phyloP scores from a whole-genome alignment of 2,329 filamentous ascomycete species.

The Fusarium palustre region DNA sequence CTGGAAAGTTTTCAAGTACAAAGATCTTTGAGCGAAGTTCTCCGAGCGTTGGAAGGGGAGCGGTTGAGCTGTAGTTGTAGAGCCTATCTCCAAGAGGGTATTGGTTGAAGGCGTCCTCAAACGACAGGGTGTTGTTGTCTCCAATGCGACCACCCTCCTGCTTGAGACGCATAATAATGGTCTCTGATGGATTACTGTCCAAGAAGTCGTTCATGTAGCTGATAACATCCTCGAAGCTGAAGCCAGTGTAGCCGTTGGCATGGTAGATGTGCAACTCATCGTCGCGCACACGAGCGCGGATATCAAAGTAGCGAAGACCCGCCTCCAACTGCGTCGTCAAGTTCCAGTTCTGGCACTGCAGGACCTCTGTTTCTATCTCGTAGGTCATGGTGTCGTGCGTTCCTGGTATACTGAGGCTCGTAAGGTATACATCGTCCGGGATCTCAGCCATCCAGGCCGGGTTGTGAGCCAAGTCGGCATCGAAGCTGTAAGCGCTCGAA shows the following conservation, averaged over 20 bases:
- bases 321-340: constrained; percentile 58
- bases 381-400: constrained; percentile 67
- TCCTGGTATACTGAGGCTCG: constrained; percentile 62
- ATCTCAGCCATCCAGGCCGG: constrained; percentile 59
- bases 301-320: constrained; percentile 63
- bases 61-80: constrained; percentile 49
- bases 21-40: constrained; percentile 60
- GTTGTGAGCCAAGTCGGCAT: constrained; percentile 51
- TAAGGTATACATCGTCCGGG: constrained; percentile 56
- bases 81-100: constrained; percentile 56
- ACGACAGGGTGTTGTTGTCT: constrained; percentile 53
- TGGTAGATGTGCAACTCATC: constrained; percentile 62
- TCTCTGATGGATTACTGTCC: constrained; percentile 57
- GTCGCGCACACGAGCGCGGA: constrained; percentile 59
- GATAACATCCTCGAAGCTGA: constrained; percentile 58
- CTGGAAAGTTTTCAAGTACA: constrained; percentile 61
- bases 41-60: constrained; percentile 58
- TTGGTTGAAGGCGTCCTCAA: constrained; percentile 59
- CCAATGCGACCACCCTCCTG: constrained; percentile 58
- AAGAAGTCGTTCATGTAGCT: constrained; percentile 60
- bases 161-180: constrained; percentile 64
- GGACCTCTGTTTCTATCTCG: constrained; percentile 50
- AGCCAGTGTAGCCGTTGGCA: constrained; percentile 58
- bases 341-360: constrained; percentile 62
- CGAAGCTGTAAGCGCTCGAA: constrained; percentile 56